Base-by-base conservation (phyloP, 2,329 filamentous ascomycete species). In the Onygenales sp. region DNA sequence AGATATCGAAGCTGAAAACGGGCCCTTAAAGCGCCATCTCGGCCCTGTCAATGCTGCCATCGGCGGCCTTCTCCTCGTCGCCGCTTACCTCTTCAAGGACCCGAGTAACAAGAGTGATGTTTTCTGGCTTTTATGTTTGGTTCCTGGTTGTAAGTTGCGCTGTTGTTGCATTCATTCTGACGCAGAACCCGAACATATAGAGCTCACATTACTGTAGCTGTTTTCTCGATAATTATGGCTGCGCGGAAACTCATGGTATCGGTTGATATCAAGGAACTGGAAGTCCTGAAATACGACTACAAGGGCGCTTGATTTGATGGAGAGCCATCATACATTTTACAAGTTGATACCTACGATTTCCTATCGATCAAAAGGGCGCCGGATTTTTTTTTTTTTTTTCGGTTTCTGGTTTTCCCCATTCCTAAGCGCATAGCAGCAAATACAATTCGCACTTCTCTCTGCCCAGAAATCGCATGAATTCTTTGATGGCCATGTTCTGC, bases 271-370 rank as follows among this genome's bases (percentile, higher is more conserved):
- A 60, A 60, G 11, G 56, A 66, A 38, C 65, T 73, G 39, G 67
- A 72, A 55, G 59, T 63, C 54, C 64, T 73, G 45, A 67, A 66
- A 41, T 73, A 73, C 56, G 65, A 65, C 35, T 72, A 70, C 53
- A 73, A 73, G 60, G 71, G 71, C 36, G 71, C 69, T 31, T 60
- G 51, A 59, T 11, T 36, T 33, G 11, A n/a, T 21, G 33, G 11
- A n/a, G 4, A 21, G 10, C 2, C 35, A 32, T 31, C 33, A 48
- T 17, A 4, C 14, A 8, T 39, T 49, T n/a, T 39, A 21, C 33
- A 5, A 27, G 3, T 27, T 27, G 21, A 27, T 27, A 27, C 21
- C 21, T 27, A 27, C 21, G 21, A 27, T 27, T 5, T 27, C 21
- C 21, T 27, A 27, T 27, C 5, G 5, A 27, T 27, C 21, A 5